Conservation (phyloP, 2,329 filamentous ascomycete species). For the Simplicillium sp. region DNA sequence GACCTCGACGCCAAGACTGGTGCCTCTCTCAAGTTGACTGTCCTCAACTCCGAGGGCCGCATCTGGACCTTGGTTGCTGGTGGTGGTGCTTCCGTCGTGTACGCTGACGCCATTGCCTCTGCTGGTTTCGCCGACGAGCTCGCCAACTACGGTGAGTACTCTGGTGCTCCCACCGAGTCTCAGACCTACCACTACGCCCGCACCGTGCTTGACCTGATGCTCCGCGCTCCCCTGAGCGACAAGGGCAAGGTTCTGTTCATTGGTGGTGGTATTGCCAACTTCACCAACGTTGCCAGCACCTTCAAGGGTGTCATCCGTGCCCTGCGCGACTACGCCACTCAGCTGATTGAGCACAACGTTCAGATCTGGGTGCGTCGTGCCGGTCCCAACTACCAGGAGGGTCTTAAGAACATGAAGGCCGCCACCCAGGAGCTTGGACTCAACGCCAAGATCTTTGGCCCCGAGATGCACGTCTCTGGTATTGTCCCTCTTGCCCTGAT, state of each 20-base stretch:
- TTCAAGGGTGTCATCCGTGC: conserved; percentile 99
- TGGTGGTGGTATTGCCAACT: conserved; percentile 99
- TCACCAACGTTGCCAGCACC: conserved; percentile 97
- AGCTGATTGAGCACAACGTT: conserved; percentile 90
- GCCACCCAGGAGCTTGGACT: conserved; percentile 90
- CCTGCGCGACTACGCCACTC: conserved; percentile 77
- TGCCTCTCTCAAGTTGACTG: conserved; percentile 95
- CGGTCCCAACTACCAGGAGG: conserved; percentile 97
- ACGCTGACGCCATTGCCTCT: conserved; percentile 96
- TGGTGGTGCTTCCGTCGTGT: conserved; percentile 98
- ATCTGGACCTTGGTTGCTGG: conserved; percentile 98
- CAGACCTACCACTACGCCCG: conserved; percentile 99
- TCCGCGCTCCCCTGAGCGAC: conserved; percentile 72
- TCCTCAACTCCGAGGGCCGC: conserved; percentile 83
- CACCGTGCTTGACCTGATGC: conserved; percentile 94
- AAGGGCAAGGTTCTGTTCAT: conserved; percentile 99
- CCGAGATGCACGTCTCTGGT: conserved; percentile 93
- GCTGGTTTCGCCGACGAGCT: conserved; percentile 91
- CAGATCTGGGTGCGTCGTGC: conserved; percentile 91
- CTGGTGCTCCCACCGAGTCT: conserved; percentile 94
- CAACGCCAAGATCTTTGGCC: conserved; percentile 53
- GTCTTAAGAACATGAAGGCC: conserved; percentile 98
- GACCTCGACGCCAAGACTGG: conserved; percentile 99
- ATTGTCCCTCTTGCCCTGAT: conserved; percentile 88
- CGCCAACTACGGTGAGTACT: conserved; percentile 99